Base-by-base conservation (phyloP, 805 yeast genomes). In the Metschnikowia aberdeeniae region DNA sequence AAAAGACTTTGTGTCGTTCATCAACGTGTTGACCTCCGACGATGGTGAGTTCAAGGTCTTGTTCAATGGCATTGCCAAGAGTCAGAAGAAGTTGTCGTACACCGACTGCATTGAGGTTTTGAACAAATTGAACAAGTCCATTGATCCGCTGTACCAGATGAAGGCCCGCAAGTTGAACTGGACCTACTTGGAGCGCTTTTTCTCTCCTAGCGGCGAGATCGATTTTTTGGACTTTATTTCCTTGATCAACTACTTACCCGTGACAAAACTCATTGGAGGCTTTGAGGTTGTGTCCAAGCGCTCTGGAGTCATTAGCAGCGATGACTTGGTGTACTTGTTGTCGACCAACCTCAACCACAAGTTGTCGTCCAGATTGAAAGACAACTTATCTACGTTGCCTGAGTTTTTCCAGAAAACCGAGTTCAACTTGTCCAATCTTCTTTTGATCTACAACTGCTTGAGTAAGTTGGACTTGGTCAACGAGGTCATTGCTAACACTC, bases 1-100 rank as follows among this genome's bases (percentile, higher is more conserved):
- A 40, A 62, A 70, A 22, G 97, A 92, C 60, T 92, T 95, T 85
- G 67, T 78, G 41, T 75, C 76, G 35, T 86, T 92, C 60, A 81
- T 86, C 56, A 72, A 76, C 49, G 73, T 73, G 29, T 64, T 78
- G 77, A 54, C 62, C 14, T 47, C 56, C 33, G 50, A 50, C 34
- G 61, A 63, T 37, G 75, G 73, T 40, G 78, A 77, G 57, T 70
- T 70, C 55, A 71, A 75, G 45, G 61, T 81, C 19, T 60, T 82
- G 17, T 82, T 78, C 63, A 76, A 76, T 53, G 71, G 81, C 45
- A 73, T 81, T 54, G 43, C 63, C 20, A 43, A 49, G 14, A 54
- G 52, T 32, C 47, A 53, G 22, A 40, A 49, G 11, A 55, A 46
- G 42, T 54, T 68, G 43, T 45, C 62, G 14, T 70, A 68, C 51